A percentile compares a stretch with the other conserved stretches of the same genome.
Conservation (phyloP, 225 moss, liverwort and hornwort genomes). For the Bryum argenteum region DNA sequence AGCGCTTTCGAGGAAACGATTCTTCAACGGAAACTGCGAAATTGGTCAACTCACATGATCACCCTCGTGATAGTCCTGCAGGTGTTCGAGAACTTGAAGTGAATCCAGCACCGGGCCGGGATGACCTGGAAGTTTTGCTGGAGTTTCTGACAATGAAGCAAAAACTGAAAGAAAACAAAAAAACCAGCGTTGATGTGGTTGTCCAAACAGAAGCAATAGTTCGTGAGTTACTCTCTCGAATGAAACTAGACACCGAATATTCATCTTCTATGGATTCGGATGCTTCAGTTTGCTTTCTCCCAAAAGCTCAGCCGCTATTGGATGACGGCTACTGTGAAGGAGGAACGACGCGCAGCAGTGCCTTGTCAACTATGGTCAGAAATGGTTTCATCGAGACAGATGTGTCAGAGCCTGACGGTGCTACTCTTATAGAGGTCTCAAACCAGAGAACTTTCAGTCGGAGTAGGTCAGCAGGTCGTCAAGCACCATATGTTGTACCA, state of each 20-base stretch:
- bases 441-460: constrained; percentile 22
- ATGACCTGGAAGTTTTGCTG: constrained; percentile 48
- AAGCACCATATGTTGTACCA: constrained; percentile 22
- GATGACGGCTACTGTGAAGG: constrained; percentile 19
- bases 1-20: constrained; percentile 18
- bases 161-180: constrained; percentile 28
- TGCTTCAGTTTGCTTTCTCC: constrained; percentile 16
- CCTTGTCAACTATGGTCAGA: constrained; percentile 4
- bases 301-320: constrained; percentile 6
- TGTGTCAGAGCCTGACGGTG: constrained; percentile 7
- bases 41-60: constrained; percentile 11
- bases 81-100: constrained; percentile 26
- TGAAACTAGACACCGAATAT: constrained; percentile 29
- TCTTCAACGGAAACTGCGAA: background rate
- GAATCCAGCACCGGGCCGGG: constrained; percentile 25
- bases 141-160: constrained; percentile 41
- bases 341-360: constrained; percentile 17
- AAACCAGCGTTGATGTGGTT: constrained; percentile 24
- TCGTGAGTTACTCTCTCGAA: constrained; percentile 41
- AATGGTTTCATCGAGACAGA: constrained; percentile 8
- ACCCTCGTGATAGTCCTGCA: constrained; percentile 15
- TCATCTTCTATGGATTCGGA: constrained; percentile 35
- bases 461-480: constrained; percentile 20
- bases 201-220: constrained; percentile 43
- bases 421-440: constrained; percentile 6